Evolutionary conservation across 2,329 filamentous ascomycete species (phyloP).

Genomic region (Dactylella cylindrospora): DNA sequence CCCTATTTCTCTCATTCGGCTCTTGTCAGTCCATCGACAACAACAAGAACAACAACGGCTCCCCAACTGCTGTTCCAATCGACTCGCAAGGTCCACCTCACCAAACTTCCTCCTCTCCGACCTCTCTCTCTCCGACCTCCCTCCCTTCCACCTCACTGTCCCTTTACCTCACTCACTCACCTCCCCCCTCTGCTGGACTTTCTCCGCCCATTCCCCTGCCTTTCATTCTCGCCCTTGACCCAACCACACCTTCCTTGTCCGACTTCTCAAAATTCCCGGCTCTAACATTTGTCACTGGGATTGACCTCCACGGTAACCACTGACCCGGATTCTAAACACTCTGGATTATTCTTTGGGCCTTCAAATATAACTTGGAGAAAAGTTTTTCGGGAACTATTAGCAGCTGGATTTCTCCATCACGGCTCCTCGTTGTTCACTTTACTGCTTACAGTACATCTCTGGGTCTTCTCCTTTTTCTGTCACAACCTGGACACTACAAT

Average conservation of each 20-base stretch:
- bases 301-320: too few species aligned
- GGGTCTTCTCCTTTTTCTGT: too few species aligned
- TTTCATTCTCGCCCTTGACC: constrained; percentile 10
- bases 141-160: neutral
- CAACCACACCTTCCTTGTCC: constrained; percentile 22
- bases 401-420: too few species aligned
- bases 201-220: neutral
- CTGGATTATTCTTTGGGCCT: too few species aligned
- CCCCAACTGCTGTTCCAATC: constrained; percentile 2
- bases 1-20: constrained; percentile 12
- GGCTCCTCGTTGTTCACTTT: too few species aligned
- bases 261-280: constrained; percentile 23
- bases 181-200: neutral
- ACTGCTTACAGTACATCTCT: too few species aligned
- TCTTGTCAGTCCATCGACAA: neutral
- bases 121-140: neutral
- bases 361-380: too few species aligned
- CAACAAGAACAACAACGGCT: constrained; percentile 16
- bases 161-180: neutral
- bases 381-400: too few species aligned
- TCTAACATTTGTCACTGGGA: too few species aligned
- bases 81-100: constrained; percentile 7
- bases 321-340: too few species aligned
- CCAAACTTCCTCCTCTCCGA: constrained; percentile 5
- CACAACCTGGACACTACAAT: too few species aligned